Evolutionary conservation across 129 eudicot genomes (phyloP).

Genomic region (Deinandra increscens): DNA sequence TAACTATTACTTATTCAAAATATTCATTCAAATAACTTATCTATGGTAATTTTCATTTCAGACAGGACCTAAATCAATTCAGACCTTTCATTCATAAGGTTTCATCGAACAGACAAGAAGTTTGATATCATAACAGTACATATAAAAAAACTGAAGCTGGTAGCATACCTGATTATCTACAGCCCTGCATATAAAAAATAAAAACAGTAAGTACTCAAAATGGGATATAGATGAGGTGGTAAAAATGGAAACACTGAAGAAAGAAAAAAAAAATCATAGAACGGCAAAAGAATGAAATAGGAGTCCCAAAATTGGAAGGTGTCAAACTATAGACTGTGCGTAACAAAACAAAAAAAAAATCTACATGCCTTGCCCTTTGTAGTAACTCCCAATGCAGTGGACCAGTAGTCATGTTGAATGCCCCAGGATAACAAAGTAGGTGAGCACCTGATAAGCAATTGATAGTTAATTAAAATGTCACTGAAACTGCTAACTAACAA

Average conservation of each 20-base stretch:
- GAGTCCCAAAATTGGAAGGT: not conserved
- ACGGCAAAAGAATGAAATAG: not conserved
- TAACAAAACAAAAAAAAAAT: not conserved
- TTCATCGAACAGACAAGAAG: constrained; percentile 18
- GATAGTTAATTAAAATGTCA: not conserved
- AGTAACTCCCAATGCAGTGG: constrained; percentile 95
- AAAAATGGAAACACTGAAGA: not conserved
- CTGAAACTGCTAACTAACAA: constrained; percentile 1
- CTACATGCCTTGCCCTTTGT: constrained; percentile 80
- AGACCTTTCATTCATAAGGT: constrained; percentile 3
- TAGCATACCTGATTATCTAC: constrained; percentile 79
- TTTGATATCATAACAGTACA: not conserved
- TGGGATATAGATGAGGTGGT: not conserved
- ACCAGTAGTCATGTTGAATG: constrained; percentile 98
- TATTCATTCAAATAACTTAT: not conserved
- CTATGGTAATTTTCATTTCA: not conserved
- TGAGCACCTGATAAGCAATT: constrained; percentile 64
- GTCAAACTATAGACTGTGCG: not conserved
- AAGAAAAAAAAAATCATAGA: not conserved
- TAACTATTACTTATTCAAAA: not conserved
- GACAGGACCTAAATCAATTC: not conserved
- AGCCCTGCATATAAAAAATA: constrained; percentile 54
- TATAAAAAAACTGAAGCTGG: not conserved
- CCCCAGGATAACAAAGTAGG: constrained; percentile 94
- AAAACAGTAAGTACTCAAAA: not conserved